Evolutionary conservation across 495 filamentous ascomycete genomes (phyloP).

Genomic region (Letharia columbiana): DNA sequence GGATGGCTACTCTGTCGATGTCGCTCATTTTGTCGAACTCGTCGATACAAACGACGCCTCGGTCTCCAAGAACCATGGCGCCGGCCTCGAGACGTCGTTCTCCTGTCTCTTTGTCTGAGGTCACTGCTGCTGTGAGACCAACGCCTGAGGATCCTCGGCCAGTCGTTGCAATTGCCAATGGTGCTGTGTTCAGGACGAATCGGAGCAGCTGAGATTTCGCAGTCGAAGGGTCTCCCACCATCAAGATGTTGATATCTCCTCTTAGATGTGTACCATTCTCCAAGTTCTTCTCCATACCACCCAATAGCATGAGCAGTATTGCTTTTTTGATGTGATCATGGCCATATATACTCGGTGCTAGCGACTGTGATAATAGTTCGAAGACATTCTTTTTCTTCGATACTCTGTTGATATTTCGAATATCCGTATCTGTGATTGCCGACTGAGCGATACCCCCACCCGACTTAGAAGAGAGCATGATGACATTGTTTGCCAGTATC

Average conservation of each 20-base stretch:
- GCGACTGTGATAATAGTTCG: constrained; percentile 84
- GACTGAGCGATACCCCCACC: constrained; percentile 89
- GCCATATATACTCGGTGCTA: constrained; percentile 96
- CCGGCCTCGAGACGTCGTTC: constrained; percentile 92
- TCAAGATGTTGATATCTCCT: constrained; percentile 98
- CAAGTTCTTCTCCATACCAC: constrained; percentile 97
- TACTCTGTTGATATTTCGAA: constrained; percentile 97
- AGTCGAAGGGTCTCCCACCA: constrained; percentile 98
- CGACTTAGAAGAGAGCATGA: constrained; percentile 90
- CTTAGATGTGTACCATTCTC: constrained; percentile 97
- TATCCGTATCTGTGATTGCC: constrained; percentile 92
- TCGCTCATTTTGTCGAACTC: constrained; percentile 99
- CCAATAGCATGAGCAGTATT: constrained; percentile 92
- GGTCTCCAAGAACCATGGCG: constrained; percentile 97
- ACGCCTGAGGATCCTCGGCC: constrained; percentile 96
- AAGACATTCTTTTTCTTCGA: constrained; percentile 93
- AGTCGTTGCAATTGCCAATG: constrained; percentile 93
- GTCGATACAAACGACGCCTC: constrained; percentile 97
- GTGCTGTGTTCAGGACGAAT: constrained; percentile 96
- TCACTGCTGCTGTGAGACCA: constrained; percentile 95
- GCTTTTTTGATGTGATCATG: constrained; percentile 98
- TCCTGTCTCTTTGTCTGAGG: constrained; percentile 93
- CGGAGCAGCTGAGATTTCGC: constrained; percentile 96
- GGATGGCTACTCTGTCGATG: constrained; percentile 94
- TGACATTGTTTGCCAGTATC: constrained; percentile 88